Evolutionary conservation across 2,329 filamentous ascomycete genomes (phyloP), one percentile per base, ranked within the genome.

Genomic region (Diaporthe citriasiana): DNA sequence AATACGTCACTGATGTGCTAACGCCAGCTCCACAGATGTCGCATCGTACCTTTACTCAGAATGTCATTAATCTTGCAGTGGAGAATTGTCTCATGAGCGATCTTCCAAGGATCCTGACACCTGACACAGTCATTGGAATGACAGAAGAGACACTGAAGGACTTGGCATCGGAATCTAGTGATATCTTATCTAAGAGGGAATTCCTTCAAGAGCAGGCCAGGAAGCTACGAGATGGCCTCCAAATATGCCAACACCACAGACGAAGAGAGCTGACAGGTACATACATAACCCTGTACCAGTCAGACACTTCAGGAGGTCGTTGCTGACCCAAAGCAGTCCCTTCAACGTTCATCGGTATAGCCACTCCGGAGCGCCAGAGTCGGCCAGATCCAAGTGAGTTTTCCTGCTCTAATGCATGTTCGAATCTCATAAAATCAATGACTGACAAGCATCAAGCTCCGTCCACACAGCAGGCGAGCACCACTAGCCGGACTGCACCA

Each of bases 51-150:
- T 60, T 60, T 15, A 60, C 27, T 15, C 38, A 60, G 38, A 60
- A 60, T 17, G 57, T 60, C 25, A 42, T 60, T 6, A 60, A 60
- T n/a, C 57, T 60, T 30, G 57, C 57, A 9, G 57, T 60, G n/a
- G 57, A 60, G 25, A 45, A 60, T 15, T 60, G 57, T 25, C 57
- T 60, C n/a, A 60, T 60, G 19, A 19, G 15, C 25, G 38, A 60
- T 17, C 45, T 60, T 22, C 25, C 38, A 45, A 45, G 35, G 15
- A 63, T 47, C 9, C 13, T 63, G 8, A 47, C 25, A 27, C 59
- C 59, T 6, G 45, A 6, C 7, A 6, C 8, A 10, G 59, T 63
- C 40, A 47, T 17, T 45, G 15, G 22, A 30, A 63, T 63, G 59
- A 45, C 40, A 0, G 59, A 63, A 47, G 59, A 63, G 40, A 47